Evolutionary conservation across 2,329 filamentous ascomycete species (phyloP).

Genomic region (Ophiostoma ips): DNA sequence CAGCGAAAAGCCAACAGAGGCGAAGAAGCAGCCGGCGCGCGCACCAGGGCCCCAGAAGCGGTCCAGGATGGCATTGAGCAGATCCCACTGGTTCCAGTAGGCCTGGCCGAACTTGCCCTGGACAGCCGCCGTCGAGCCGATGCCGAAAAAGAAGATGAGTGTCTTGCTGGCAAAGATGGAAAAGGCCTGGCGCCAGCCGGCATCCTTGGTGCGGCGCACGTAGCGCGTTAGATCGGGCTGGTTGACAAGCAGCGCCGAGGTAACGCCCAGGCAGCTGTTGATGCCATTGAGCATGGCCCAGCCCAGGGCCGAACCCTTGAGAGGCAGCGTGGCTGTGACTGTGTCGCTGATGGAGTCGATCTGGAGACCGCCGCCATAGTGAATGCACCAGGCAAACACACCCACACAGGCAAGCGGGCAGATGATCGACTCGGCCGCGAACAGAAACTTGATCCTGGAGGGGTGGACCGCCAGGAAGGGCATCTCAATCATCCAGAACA

Average conservation of each 20-base stretch:
- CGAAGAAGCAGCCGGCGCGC: constrained; percentile 12
- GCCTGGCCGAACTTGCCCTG: constrained; percentile 26
- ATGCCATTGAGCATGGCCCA: constrained; percentile 26
- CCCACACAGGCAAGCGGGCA: constrained; percentile 19
- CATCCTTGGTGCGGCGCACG: constrained; percentile 15
- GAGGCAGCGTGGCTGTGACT: background rate
- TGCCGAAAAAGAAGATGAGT: constrained; percentile 22
- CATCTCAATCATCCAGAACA: constrained; percentile 24
- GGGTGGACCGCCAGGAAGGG: constrained; percentile 29
- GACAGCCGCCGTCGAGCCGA: constrained; percentile 27
- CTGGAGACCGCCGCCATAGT: constrained; percentile 10
- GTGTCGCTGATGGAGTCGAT: constrained; percentile 11
- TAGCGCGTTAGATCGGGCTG: constrained; percentile 26
- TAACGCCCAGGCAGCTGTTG: constrained; percentile 23
- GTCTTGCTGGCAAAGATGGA: constrained; percentile 20
- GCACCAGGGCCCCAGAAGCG: constrained; percentile 11
- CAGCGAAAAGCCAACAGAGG: constrained; percentile 11
- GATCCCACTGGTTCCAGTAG: constrained; percentile 14
- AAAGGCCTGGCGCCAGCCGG: constrained; percentile 19
- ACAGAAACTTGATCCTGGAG: constrained; percentile 24
- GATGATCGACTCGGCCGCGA: constrained; percentile 18
- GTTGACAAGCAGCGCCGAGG: constrained; percentile 24
- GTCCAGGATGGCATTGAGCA: constrained; percentile 12
- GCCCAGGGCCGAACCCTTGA: constrained; percentile 17
- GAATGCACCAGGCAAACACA: constrained; percentile 8